phyloP scores from a whole-genome alignment of 2,329 filamentous ascomycete species.

The Aureobasidium sp. region DNA sequence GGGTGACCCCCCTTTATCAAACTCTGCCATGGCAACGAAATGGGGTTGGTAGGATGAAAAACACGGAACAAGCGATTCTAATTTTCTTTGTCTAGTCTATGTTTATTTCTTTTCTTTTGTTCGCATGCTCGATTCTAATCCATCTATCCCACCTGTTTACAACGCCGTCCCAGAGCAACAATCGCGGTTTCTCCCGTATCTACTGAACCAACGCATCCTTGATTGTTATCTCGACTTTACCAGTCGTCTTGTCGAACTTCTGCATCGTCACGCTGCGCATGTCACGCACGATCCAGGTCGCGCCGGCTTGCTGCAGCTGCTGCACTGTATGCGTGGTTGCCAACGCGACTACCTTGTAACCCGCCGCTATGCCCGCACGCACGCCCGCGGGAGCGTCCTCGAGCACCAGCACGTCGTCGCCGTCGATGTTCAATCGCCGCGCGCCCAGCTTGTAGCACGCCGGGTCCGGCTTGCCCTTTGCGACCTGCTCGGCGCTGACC shows the following conservation, averaged over 20 bases:
- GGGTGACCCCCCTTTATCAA: background rate
- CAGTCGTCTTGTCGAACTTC: constrained; percentile 44
- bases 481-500: constrained; percentile 43
- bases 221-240: constrained; percentile 60
- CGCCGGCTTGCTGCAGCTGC: constrained; percentile 64
- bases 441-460: constrained; percentile 39
- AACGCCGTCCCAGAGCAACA: background rate
- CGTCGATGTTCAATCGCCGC: constrained; percentile 30
- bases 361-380: constrained; percentile 71
- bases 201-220: constrained; percentile 44
- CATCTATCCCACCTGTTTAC: background rate
- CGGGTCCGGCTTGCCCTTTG: constrained; percentile 42
- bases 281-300: constrained; percentile 81
- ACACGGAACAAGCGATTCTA: background rate
- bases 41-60: background rate
- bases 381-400: constrained; percentile 88
- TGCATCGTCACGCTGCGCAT: constrained; percentile 61
- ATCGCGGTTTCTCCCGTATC: background rate
- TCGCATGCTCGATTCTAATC: background rate
- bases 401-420: constrained; percentile 56
- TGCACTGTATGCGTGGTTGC: constrained; percentile 72
- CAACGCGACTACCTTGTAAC: constrained; percentile 75
- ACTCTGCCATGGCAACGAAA: constrained; percentile 1
- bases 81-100: background rate
- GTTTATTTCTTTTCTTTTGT: no score